Conservation (phyloP, 1,139 yeast genomes). For the Groenewaldozyma sp. region DNA sequence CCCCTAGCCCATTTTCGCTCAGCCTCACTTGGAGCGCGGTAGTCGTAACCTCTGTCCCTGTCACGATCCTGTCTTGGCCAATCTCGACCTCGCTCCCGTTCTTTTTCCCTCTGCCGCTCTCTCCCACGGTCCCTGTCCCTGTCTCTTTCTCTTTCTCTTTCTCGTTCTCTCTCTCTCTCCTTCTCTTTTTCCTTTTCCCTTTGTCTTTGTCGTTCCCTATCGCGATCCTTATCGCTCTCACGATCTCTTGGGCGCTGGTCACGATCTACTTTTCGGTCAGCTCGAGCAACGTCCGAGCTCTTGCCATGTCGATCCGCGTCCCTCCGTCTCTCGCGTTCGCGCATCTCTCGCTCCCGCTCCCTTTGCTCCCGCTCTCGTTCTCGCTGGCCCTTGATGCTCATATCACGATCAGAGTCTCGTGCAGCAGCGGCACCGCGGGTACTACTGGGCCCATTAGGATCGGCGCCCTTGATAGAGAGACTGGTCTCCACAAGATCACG, state of each 20-base stretch:
- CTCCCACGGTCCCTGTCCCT: conserved; percentile 8
- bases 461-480: too few relatives aligned
- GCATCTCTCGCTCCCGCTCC: conserved; percentile 3
- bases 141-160: conserved; percentile 15
- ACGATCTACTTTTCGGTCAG: neutral
- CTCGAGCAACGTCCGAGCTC: too few relatives aligned
- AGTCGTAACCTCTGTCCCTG: neutral
- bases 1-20: neutral
- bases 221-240: conserved; percentile 12
- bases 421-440: too few relatives aligned
- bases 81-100: conserved; percentile 7
- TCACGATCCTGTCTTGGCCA: neutral
- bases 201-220: conserved; percentile 6
- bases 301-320: too few relatives aligned
- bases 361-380: conserved; percentile 7
- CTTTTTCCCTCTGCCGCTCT: conserved; percentile 11
- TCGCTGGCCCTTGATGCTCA: conserved; percentile 1
- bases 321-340: neutral
- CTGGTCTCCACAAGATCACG: too few relatives aligned
- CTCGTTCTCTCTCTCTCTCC: conserved; percentile 11
- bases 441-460: too few relatives aligned
- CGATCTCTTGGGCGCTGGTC: neutral
- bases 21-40: too few relatives aligned
- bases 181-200: too few relatives aligned
- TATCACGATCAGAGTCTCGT: too few relatives aligned